These are phyloP conservation scores for Penicillium digitatum DNA, from an alignment of 2,329 filamentous ascomycete genomes.

Conservation along the genomic window DNA sequence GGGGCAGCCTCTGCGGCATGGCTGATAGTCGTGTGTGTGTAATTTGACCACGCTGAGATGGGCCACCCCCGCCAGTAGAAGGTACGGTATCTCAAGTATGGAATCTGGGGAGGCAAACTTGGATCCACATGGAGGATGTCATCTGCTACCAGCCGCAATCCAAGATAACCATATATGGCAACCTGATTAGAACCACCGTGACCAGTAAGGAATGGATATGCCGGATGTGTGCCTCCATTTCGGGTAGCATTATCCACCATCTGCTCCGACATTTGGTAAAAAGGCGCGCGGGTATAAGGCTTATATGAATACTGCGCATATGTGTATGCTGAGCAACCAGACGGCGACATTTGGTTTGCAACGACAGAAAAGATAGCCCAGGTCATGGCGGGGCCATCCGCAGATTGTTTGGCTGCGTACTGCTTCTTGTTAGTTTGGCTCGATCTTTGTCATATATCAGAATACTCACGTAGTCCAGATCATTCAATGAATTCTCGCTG, in stretches of 20 bases:
- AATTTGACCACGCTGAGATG: slow-evolving; percentile 58
- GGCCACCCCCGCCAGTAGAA: slow-evolving; percentile 66
- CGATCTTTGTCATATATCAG: not conserved
- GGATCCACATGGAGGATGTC: slow-evolving; percentile 60
- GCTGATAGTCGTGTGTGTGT: slow-evolving; percentile 60
- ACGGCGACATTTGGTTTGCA: slow-evolving; percentile 61
- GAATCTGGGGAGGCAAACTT: slow-evolving; percentile 62
- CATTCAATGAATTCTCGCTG: slow-evolving; percentile 47
- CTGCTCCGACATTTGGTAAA: slow-evolving; percentile 69
- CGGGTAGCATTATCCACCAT: slow-evolving; percentile 55
- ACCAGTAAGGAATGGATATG: slow-evolving; percentile 68
- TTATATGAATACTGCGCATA: slow-evolving; percentile 61
- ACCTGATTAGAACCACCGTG: slow-evolving; percentile 67
- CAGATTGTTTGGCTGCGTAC: slow-evolving; percentile 65
- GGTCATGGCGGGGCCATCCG: slow-evolving; percentile 68
- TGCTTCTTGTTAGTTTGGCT: slow-evolving; percentile 18
- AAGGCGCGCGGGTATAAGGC: slow-evolving; percentile 63
- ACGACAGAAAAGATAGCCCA: slow-evolving; percentile 66
- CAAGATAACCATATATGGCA: slow-evolving; percentile 64
- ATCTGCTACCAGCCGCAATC: slow-evolving; percentile 58
- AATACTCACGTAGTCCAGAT: slow-evolving; percentile 57
- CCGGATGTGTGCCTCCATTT: slow-evolving; percentile 65
- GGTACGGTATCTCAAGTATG: slow-evolving; percentile 57
- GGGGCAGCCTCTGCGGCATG: slow-evolving; percentile 46
- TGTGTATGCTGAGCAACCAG: slow-evolving; percentile 65